A percentile compares a stretch with the other conserved stretches of the same genome.
Conservation (phyloP, 306 rosid genomes). For the Cicer cuneatum region DNA sequence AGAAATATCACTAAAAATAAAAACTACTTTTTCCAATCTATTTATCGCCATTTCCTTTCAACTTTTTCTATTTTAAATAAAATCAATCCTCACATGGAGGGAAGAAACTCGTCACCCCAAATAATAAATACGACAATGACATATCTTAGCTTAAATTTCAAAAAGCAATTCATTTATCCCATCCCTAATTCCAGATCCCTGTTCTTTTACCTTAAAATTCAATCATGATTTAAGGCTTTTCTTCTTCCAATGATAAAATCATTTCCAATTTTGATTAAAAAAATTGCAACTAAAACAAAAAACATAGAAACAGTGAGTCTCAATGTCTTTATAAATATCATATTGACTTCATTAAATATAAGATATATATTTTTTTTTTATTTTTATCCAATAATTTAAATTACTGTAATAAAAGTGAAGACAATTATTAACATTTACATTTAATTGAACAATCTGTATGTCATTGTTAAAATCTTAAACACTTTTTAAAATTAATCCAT, state of each 20-base stretch:
- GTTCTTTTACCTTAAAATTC: constrained; percentile 17
- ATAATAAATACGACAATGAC: constrained; percentile 45
- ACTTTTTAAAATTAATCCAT: no score
- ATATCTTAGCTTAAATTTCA: constrained; percentile 14
- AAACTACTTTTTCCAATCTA: constrained; percentile 23
- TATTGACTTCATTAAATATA: no score
- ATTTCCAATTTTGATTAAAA: neutral
- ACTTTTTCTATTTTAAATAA: neutral
- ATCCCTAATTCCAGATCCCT: neutral
- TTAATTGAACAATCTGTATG: no score
- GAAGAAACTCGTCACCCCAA: constrained; percentile 1
- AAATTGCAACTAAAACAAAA: neutral
- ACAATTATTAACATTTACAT: no score
- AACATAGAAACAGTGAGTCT: no score
- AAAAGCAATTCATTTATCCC: constrained; percentile 10
- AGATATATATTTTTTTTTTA: no score
- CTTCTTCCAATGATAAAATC: neutral
- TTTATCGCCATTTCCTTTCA: constrained; percentile 38
- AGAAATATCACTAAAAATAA: constrained; percentile 27
- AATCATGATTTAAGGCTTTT: constrained; percentile 39
- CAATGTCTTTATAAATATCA: no score
- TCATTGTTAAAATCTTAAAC: no score
- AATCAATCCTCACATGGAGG: constrained; percentile 42
- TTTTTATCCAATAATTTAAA: no score
- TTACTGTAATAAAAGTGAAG: no score